Evolutionary conservation across 305 asterid species (phyloP).

Genomic region (Rubia balearica): DNA sequence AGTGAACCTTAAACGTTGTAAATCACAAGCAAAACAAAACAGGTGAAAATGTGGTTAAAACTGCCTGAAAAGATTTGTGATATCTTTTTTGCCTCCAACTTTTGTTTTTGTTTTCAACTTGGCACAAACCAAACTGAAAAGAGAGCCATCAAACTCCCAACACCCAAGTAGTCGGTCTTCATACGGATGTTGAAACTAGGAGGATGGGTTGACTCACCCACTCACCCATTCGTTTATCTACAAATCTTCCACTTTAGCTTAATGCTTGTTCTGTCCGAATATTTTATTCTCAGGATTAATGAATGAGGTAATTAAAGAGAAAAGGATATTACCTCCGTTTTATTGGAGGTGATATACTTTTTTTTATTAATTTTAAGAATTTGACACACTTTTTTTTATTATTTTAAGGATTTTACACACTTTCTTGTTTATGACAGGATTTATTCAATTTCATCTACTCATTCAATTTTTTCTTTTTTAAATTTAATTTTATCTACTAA

Average conservation of each 20-base stretch:
- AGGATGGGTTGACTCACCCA: slow-evolving; percentile 56
- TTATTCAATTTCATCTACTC: too few relatives aligned
- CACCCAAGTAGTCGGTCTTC: slow-evolving; percentile 48
- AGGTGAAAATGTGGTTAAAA: slow-evolving; percentile 34
- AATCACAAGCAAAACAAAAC: slow-evolving; percentile 17
- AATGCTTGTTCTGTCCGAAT: too few relatives aligned
- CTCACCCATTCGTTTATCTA: slow-evolving; percentile 33
- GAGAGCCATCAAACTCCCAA: slow-evolving; percentile 26
- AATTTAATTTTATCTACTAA: too few relatives aligned
- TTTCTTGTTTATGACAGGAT: too few relatives aligned
- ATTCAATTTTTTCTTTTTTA: too few relatives aligned
- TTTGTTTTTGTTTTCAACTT: slow-evolving; percentile 37
- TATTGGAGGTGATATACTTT: too few relatives aligned
- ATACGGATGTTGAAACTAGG: slow-evolving; percentile 53
- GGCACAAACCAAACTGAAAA: slow-evolving; percentile 32
- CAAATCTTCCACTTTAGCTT: slow-evolving; percentile 23
- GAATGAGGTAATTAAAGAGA: too few relatives aligned
- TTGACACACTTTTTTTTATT: too few relatives aligned
- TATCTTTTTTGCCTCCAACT: slow-evolving; percentile 47
- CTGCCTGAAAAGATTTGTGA: slow-evolving; percentile 52
- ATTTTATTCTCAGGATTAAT: too few relatives aligned
- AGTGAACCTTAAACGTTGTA: slow-evolving; percentile 40
- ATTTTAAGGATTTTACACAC: too few relatives aligned
- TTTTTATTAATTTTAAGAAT: too few relatives aligned
- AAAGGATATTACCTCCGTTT: too few relatives aligned